A percentile compares a stretch with the other conserved stretches of the same genome.
Evolutionary conservation across 2,329 filamentous ascomycete genomes (phyloP).

Genomic region (Hysterium pulicare): DNA sequence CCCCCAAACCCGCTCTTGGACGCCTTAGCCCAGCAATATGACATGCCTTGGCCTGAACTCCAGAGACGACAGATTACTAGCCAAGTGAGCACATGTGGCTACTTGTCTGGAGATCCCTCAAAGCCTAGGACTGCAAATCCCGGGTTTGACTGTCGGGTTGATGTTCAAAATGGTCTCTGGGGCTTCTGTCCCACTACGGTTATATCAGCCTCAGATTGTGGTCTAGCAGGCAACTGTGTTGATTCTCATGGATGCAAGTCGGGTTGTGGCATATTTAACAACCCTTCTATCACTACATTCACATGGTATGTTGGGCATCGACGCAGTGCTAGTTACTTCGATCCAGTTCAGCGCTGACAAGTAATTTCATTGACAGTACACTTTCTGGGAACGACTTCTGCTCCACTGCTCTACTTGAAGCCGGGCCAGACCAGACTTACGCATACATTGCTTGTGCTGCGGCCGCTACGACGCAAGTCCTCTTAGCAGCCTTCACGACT

Average conservation of each 20-base stretch:
- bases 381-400: conserved; percentile 9
- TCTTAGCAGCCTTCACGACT: neutral
- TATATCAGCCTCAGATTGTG: conserved; percentile 10
- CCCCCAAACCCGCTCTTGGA: too few relatives aligned
- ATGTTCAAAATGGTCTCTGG: conserved; percentile 16
- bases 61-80: conserved; percentile 2
- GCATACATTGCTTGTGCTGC: conserved; percentile 14
- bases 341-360: neutral
- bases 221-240: conserved; percentile 13
- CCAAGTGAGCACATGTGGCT: conserved; percentile 12
- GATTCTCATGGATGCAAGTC: conserved; percentile 13
- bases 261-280: conserved; percentile 14
- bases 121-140: conserved; percentile 3
- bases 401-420: conserved; percentile 11
- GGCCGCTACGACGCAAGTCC: neutral
- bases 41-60: neutral
- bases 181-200: conserved; percentile 15
- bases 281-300: conserved; percentile 11
- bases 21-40: too few relatives aligned
- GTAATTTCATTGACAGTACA: too few relatives aligned
- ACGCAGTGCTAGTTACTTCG: neutral
- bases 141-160: conserved; percentile 13
- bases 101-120: conserved; percentile 9
- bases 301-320: conserved; percentile 5
- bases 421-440: conserved; percentile 13